Conservation (phyloP, 495 filamentous ascomycete genomes). For the Hamigera avellanea region DNA sequence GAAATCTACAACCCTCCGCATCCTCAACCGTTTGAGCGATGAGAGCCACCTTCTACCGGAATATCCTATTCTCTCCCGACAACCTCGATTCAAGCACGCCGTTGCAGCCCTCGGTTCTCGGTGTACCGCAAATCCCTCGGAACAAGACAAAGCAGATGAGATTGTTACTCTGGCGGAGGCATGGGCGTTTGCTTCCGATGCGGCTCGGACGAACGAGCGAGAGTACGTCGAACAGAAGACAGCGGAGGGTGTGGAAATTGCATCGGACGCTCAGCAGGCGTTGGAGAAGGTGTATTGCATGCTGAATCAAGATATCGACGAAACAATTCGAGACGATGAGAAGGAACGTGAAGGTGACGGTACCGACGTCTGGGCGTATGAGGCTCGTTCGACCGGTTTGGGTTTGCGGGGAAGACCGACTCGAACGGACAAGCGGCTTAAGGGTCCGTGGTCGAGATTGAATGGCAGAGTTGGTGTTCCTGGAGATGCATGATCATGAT, state of each 20-base stretch:
- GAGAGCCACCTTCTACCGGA: conserved; percentile 59
- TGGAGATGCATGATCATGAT: no score
- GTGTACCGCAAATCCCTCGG: no score
- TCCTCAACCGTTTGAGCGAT: conserved; percentile 48
- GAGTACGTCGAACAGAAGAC: conserved; percentile 29
- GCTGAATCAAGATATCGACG: conserved; percentile 26
- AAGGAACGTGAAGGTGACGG: conserved; percentile 7
- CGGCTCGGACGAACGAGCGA: conserved; percentile 20
- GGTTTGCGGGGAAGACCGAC: conserved; percentile 11
- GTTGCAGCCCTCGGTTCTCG: conserved; percentile 18
- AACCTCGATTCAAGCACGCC: conserved; percentile 33
- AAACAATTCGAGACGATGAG: no score
- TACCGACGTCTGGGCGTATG: conserved; percentile 26
- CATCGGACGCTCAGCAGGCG: conserved; percentile 17
- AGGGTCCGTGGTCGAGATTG: conserved; percentile 28
- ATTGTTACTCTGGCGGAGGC: conserved; percentile 27
- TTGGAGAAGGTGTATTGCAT: conserved; percentile 22
- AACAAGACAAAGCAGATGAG: conserved; percentile 17
- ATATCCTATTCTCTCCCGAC: conserved; percentile 41
- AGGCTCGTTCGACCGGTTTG: no score
- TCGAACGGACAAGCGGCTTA: conserved; percentile 14
- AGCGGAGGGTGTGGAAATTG: conserved; percentile 18
- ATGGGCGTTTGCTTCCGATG: conserved; percentile 39
- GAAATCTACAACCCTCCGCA: conserved; percentile 42
- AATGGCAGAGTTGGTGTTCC: no score